Base-by-base conservation (phyloP, 2,329 filamentous ascomycete genomes). In the Colletotrichum siamense region DNA sequence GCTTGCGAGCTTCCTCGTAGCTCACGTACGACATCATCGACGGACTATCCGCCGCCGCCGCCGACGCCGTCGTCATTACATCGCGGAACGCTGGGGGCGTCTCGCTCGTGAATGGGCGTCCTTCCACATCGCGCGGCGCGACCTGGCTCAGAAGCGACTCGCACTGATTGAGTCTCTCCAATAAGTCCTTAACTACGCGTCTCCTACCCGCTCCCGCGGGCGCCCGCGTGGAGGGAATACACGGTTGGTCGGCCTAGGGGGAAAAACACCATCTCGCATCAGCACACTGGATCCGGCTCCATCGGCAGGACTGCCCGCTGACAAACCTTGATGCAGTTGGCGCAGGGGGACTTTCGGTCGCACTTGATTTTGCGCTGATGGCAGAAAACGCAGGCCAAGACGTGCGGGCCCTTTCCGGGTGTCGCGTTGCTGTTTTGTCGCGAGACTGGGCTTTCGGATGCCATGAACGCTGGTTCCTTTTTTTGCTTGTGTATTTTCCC, bases 321-420 rank as follows among this genome's bases (percentile, higher is more conserved):
- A 75, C 68, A 36, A 75, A 75, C 82, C 77, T 86, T 88, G 44
- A 80, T 75, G 68, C 88, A 89, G 77, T 88, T 89, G 12, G 84
- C 88, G 79, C 91, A 92, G 8, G 91, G 91, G 59, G 88, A 91
- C 55, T 87, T 88, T 76, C 90, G 87, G 79, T 92, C 90, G 82
- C 91, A 92, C 82, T 91, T 91, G 83, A 92, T 92, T 83, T 92
- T 92, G 79, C 91, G 88, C 79, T 90, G 88, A 80, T 92, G 90
- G 80, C 91, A 92, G 34, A 91, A 84, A 22, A 90, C 88, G 78
- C 90, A 91, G 32, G 89, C 72, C 61, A 76, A 49, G 22, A 71
- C 75, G 39, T 62, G 65, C 7, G 36, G 39, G 16, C 52, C 18
- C 63, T 68, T 68, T n/a, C 63, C 73, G 24, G 62, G 24, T n/a